Evolutionary conservation across 352 stramenopile genomes (phyloP).

Genomic region (Pythium catenulatum): DNA sequence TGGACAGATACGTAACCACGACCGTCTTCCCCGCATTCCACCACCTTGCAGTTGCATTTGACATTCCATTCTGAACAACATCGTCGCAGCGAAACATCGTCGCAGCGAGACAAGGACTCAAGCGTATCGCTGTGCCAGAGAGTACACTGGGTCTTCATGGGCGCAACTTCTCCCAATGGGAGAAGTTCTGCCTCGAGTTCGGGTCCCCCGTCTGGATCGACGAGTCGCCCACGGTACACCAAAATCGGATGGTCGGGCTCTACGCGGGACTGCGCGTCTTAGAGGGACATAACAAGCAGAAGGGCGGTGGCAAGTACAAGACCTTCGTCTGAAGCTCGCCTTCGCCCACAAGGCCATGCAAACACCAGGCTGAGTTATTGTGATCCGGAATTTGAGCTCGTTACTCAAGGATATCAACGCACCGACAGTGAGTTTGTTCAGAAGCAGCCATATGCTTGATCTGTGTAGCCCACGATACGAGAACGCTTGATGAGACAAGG

Average conservation of each 20-base stretch:
- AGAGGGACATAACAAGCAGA: constrained; percentile 52
- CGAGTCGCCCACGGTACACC: constrained; percentile 34
- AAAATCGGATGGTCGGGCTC: constrained; percentile 49
- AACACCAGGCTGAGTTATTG: constrained; percentile 59
- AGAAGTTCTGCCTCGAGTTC: constrained; percentile 28
- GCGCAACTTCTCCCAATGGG: constrained; percentile 20
- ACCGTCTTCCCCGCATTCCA: no score
- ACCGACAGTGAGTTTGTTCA: constrained; percentile 52
- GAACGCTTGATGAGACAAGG: not conserved
- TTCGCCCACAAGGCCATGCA: constrained; percentile 52
- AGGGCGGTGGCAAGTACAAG: constrained; percentile 54
- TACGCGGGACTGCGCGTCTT: constrained; percentile 41
- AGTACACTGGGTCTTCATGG: constrained; percentile 4
- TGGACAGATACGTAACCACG: no score
- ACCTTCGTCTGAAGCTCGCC: constrained; percentile 45
- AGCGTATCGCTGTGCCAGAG: no score
- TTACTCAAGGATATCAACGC: constrained; percentile 59
- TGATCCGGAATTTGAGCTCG: constrained; percentile 62
- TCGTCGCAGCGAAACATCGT: no score
- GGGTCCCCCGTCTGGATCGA: constrained; percentile 55
- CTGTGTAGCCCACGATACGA: constrained; percentile 54
- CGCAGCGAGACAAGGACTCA: no score
- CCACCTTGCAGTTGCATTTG: no score
- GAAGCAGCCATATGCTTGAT: constrained; percentile 66
- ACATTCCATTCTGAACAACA: no score